Evolutionary conservation across 2,329 filamentous ascomycete species (phyloP).

Genomic region (Elsinoe necatrix): DNA sequence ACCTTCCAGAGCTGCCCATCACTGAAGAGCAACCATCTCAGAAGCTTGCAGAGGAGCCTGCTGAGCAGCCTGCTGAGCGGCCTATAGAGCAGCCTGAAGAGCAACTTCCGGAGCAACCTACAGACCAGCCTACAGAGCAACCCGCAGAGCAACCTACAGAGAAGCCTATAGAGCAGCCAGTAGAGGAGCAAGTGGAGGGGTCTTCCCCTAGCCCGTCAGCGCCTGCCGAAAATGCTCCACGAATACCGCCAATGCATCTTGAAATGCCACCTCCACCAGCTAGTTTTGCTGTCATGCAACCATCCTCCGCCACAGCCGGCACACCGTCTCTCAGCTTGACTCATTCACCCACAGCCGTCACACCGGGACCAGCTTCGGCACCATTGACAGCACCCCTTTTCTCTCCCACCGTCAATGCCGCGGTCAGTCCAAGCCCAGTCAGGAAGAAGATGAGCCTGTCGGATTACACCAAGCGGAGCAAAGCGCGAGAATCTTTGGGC

Average conservation of each 20-base stretch:
- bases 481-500: constrained; percentile 23
- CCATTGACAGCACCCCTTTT: constrained; percentile 20
- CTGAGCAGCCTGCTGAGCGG: not conserved
- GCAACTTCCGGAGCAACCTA: not conserved
- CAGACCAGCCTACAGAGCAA: not conserved
- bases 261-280: constrained; percentile 29
- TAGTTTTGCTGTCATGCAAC: constrained; percentile 19
- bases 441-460: constrained; percentile 46
- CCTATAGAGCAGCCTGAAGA: not conserved
- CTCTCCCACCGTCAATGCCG: constrained; percentile 33
- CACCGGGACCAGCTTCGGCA: constrained; percentile 16
- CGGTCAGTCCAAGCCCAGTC: constrained; percentile 34
- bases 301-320: constrained; percentile 19
- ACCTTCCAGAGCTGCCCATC: not conserved
- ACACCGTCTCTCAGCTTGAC: constrained; percentile 20
- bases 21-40: not conserved
- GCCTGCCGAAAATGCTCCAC: constrained; percentile 22
- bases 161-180: not conserved
- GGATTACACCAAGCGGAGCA: constrained; percentile 41
- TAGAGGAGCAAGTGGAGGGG: constrained; percentile 10
- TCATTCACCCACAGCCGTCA: constrained; percentile 23
- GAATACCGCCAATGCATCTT: constrained; percentile 23
- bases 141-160: not conserved
- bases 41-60: constrained; percentile 4
- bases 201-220: constrained; percentile 19